Evolutionary conservation across 306 rosid genomes (phyloP).

Genomic region (Prunus mongolica): DNA sequence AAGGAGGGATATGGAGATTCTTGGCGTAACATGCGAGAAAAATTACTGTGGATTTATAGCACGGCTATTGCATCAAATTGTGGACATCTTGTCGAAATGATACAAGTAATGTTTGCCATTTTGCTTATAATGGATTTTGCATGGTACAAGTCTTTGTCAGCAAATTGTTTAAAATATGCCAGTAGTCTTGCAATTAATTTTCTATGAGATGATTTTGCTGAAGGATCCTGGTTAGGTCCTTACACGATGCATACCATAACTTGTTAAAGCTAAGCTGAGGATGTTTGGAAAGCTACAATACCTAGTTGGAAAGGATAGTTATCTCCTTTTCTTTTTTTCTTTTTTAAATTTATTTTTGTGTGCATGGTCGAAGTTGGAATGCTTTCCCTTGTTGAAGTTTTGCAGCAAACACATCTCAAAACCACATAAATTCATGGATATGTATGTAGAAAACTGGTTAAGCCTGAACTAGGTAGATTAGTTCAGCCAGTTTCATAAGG

Average conservation of each 20-base stretch:
- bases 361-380: not conserved
- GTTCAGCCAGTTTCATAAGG: not conserved
- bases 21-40: slow-evolving; percentile 61
- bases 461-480: not conserved
- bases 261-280: not conserved
- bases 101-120: slow-evolving; percentile 56
- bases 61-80: slow-evolving; percentile 79
- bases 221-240: not conserved
- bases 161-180: not conserved
- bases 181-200: not conserved
- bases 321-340: not conserved
- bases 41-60: slow-evolving; percentile 52
- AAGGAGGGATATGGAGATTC: slow-evolving; percentile 55
- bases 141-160: not conserved
- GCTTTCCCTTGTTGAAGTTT: not conserved
- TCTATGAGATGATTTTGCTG: not conserved
- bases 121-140: slow-evolving; percentile 11
- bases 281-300: not conserved
- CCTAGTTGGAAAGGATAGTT: not conserved
- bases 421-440: not conserved
- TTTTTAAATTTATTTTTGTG: not conserved
- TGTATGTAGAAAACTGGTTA: slow-evolving; percentile 6
- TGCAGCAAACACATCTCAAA: not conserved
- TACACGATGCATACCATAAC: not conserved
- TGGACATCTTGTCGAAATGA: slow-evolving; percentile 58